Evolutionary conservation across 2,329 filamentous ascomycete species (phyloP), one percentile per base, ranked within the genome.

Genomic region (Alternaria angustiovoidea): DNA sequence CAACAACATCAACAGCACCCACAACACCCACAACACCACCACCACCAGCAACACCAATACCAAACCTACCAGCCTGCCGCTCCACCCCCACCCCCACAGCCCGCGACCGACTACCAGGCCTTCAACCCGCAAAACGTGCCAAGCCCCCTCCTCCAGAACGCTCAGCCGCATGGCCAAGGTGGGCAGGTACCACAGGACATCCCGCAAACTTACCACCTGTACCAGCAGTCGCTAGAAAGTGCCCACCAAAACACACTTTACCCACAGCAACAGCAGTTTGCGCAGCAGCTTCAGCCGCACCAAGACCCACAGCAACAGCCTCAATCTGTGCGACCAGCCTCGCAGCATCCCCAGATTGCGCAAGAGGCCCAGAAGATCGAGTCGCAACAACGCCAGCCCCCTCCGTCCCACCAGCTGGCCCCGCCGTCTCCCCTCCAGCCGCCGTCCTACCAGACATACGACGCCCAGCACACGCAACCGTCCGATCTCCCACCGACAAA

Each of bases 381-480:
- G 60, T 51, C 60, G 49, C 74, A 71, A 41, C 73, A 74, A 56
- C 70, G 75, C 49, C 71, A 73, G 22, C 74, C 75, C 26, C 71
- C 74, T 16, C 76, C 75, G 39, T 74, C 75, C 32, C 74, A 76
- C 52, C 72, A 75, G 54, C 69, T 75, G 63, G 71, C 72, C 53
- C 74, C 75, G 52, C 75, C 75, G 28, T 77, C 76, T 20, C 76
- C 76, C 42, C 64, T 76, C 51, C 76, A 78, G 62, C 67, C 63
- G 41, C 69, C 64, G 18, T 55, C 62, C 46, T 76, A 76, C 46
- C 75, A 77, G 59, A 56, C 70, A 36, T 76, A 76, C 74, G 75
- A 78, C 55, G 52, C 62, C 51, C 73, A 74, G 61, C 70, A 67
- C 18, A 59, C 65, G 9, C 74, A 73, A 22, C 43, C 58, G 20